Base-by-base conservation (phyloP, 225 moss, liverwort and hornwort genomes). In the Neckera pumila region DNA sequence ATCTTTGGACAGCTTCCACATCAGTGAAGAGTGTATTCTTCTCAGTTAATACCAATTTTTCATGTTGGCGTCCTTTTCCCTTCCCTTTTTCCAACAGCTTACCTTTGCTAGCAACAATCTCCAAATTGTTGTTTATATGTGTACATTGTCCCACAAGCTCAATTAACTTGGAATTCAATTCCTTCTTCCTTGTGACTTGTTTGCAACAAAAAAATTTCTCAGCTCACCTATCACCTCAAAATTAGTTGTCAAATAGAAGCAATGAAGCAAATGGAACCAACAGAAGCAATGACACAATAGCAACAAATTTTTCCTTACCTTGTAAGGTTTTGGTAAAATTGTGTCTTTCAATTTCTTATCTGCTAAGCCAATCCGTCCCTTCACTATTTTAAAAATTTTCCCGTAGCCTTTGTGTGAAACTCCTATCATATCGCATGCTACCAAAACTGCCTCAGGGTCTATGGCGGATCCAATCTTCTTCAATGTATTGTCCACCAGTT, bases 191-290 rank as follows among this genome's bases (percentile, higher is more conserved):
- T 9, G 8, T 23, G 8, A 70, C 40, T 0, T 40, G 3, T 25
- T 40, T 14, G 7, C 40, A 70, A 40, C 1, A 1, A 1, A 70
- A 70, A 8, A 70, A 40, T 2, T 3, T 40, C 14, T 70, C 4
- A 70, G 14, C 1, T 23, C 14, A 40, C 0, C 1, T 69, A 1
- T 40, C 8, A 40, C 23, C 8, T 14, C 25, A 40, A 25, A 22
- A 14, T 14, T 5, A 6, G 5, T 8, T 11, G 14, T 69, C 4
- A 38, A 23, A 38, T 13, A 38, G 0, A 23, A 8, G 0, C 1
- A 15, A 51, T 51, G 6, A 12, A 49, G 45, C 45, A 45, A 45
- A 45, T 45, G 8, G 45, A 45, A 45, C 45, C 45, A 45, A 45
- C 10, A 47, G 47, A 47, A 47, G 47, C 9, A 47, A 45, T 45